Conservation (phyloP, 2,329 filamentous ascomycete species). For the Pseudopyrenochaeta lycopersici region DNA sequence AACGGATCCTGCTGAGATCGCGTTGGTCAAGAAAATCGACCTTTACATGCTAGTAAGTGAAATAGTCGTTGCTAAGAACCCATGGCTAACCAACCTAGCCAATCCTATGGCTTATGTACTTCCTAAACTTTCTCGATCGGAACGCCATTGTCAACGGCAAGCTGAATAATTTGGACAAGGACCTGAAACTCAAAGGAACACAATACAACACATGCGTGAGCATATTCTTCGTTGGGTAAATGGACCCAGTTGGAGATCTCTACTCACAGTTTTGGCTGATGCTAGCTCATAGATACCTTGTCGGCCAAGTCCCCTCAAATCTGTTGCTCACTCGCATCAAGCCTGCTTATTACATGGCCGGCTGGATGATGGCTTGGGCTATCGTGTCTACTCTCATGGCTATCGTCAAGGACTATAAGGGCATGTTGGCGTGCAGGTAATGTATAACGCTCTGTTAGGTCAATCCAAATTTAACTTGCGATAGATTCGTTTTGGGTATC, state of each 20-base stretch:
- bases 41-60: slow-evolving; percentile 28
- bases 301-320: slow-evolving; percentile 51
- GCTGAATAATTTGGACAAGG: slow-evolving; percentile 39
- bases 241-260: slow-evolving; percentile 8
- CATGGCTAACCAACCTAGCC: neutral
- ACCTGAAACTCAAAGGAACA: slow-evolving; percentile 55
- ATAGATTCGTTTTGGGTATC: slow-evolving; percentile 35
- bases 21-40: slow-evolving; percentile 27
- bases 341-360: slow-evolving; percentile 40
- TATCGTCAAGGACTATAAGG: slow-evolving; percentile 37
- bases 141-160: slow-evolving; percentile 70
- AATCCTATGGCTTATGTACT: slow-evolving; percentile 26
- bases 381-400: slow-evolving; percentile 41
- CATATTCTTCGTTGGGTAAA: slow-evolving; percentile 65
- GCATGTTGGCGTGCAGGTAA: slow-evolving; percentile 37
- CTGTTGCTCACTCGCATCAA: slow-evolving; percentile 50
- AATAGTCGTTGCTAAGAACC: neutral
- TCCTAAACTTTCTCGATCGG: slow-evolving; percentile 60
- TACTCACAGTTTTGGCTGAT: slow-evolving; percentile 19
- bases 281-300: slow-evolving; percentile 30
- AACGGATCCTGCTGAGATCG: slow-evolving; percentile 31
- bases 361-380: slow-evolving; percentile 47
- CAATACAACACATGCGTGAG: slow-evolving; percentile 68
- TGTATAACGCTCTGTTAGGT: neutral
- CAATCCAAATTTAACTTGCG: neutral